Evolutionary conservation across 495 filamentous ascomycete species (phyloP), one percentile per base, ranked within the genome.

Genomic region (Entonaema liquescens): DNA sequence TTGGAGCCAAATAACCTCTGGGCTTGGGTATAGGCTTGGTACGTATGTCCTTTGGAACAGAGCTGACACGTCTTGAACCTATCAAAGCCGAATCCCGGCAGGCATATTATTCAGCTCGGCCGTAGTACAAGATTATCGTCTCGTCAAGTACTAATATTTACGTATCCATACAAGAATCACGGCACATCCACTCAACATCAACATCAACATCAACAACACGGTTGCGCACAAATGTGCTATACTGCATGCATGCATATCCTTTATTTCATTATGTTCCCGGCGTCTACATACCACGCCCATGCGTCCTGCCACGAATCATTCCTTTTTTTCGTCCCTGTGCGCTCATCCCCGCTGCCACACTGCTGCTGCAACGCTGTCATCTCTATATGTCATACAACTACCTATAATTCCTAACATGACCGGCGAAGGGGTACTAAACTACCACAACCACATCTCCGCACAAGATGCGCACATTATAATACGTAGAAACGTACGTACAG

Each of bases 251-350:
- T 56, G 53, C n/a, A 56, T 56, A 31, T 35, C 53, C 53, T 56
- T 56, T 56, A 31, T 56, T 56, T 28, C 53, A 56, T 56, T 56
- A 56, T 29, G 12, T 53, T 53, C 25, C 49, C 25, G 49, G 49
- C 49, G 49, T 53, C 25, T 53, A 29, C 29, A 31, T 56, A 56
- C 15, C 28, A 36, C 53, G 53, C 29, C 26, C 8, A 17, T 36
- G 15, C n/a, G 29, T 31, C 25, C 12, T 23, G 15, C 29, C 29
- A 21, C 21, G 3, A 28, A 31, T 35, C 29, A 33, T 35, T 12
- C 53, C 35, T 35, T 56, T 29, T 56, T 29, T 9, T 23, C 7
- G 29, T 33, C 53, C 23, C 53, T 21, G 25, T n/a, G 13, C 28
- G 5, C 28, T 17, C 9, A 33, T 17, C 13, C n/a, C n/a, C n/a